A percentile compares a stretch with the other conserved stretches of the same genome.
Conservation (phyloP, 2,329 filamentous ascomycete genomes). For the Blumeriella jaapii region DNA sequence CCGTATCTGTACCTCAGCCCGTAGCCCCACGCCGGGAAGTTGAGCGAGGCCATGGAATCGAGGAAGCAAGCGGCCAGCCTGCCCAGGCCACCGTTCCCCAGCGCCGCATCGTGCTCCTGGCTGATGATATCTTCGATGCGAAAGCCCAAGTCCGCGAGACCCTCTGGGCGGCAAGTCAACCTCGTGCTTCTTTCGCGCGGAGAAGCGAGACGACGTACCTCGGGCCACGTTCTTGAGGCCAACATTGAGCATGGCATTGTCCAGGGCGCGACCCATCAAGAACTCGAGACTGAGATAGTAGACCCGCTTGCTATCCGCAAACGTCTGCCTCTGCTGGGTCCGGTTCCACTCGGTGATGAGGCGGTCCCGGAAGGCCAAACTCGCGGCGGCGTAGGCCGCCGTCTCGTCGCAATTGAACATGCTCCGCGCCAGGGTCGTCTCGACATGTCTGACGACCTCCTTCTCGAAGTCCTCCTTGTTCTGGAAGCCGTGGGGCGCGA, state of each 20-base stretch:
- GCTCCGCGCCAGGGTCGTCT: constrained; percentile 89
- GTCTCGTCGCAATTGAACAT: constrained; percentile 96
- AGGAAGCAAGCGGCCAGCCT: constrained; percentile 94
- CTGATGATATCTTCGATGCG: constrained; percentile 90
- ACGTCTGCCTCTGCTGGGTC: constrained; percentile 93
- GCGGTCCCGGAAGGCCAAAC: constrained; percentile 84
- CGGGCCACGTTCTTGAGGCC: constrained; percentile 75
- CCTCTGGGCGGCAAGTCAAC: constrained; percentile 41
- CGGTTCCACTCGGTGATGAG: constrained; percentile 95
- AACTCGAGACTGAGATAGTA: constrained; percentile 98
- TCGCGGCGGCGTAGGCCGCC: constrained; percentile 84
- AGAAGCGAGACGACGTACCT: constrained; percentile 41
- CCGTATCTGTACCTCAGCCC: constrained; percentile 90
- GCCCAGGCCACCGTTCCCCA: constrained; percentile 92
- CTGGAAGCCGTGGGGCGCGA: constrained; percentile 56
- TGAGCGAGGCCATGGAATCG: constrained; percentile 87
- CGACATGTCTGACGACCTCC: constrained; percentile 86
- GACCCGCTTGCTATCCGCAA: constrained; percentile 79
- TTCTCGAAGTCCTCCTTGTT: constrained; percentile 74
- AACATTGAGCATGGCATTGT: constrained; percentile 98
- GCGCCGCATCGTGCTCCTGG: constrained; percentile 90
- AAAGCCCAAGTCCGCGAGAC: constrained; percentile 83
- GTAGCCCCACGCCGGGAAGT: constrained; percentile 96
- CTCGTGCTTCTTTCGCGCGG: neutral
- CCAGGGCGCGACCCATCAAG: constrained; percentile 87